Evolutionary conservation across 345 rosid species (phyloP).

Genomic region (Erucastrum elatum): DNA sequence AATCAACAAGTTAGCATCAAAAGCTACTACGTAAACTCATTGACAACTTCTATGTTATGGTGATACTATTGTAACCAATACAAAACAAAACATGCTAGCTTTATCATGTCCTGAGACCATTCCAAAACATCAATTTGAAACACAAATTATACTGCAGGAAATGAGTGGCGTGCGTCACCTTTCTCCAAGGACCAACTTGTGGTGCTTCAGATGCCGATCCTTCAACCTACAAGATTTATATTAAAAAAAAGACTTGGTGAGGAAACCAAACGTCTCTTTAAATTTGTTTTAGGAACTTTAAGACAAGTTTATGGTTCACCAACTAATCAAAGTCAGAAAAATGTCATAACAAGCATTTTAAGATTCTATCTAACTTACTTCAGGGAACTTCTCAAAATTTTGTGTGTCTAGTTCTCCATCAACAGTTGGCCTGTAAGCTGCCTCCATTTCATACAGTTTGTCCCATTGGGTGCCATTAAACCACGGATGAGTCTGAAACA

Average conservation of each 20-base stretch:
- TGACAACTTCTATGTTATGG: background rate
- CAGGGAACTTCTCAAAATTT: conserved; percentile 97
- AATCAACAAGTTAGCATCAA: conserved; percentile 13
- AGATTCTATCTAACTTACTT: conserved; percentile 55
- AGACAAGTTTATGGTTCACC: conserved; percentile 13
- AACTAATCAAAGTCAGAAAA: background rate
- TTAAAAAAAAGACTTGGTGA: conserved; percentile 21
- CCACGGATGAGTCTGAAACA: conserved; percentile 82
- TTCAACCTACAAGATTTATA: conserved; percentile 51
- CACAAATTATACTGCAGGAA: background rate
- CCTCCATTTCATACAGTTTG: conserved; percentile 79
- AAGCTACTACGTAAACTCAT: background rate
- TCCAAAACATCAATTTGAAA: background rate
- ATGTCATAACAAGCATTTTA: background rate
- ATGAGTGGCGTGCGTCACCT: conserved; percentile 50
- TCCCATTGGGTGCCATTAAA: conserved; percentile 80
- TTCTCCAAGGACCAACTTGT: conserved; percentile 96
- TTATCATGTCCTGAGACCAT: background rate
- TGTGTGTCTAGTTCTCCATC: conserved; percentile 93
- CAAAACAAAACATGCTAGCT: background rate
- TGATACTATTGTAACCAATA: background rate
- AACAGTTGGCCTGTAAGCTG: conserved; percentile 79
- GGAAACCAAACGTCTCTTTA: conserved; percentile 13
- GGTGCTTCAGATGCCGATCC: conserved; percentile 62
- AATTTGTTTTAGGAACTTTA: background rate